phyloP scores from a whole-genome alignment of 148 eudicot species.

The Rhododendron molle region DNA sequence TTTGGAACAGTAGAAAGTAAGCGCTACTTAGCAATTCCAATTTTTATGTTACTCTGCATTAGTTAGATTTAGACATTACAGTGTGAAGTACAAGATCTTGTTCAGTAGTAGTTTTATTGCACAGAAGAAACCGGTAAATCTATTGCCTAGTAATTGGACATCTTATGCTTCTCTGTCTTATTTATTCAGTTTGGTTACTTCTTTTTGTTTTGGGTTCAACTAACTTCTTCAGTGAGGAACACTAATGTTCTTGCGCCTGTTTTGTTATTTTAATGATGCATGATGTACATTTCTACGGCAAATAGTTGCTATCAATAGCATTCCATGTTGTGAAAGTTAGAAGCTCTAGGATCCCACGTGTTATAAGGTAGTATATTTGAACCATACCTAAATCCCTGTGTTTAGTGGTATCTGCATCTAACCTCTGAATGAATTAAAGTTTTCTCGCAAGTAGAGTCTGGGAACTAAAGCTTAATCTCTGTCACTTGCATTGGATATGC shows the following conservation, averaged over 20 bases:
- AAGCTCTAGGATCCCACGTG: not conserved
- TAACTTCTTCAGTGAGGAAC: not conserved
- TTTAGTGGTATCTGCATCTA: not conserved
- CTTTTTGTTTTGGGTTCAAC: not conserved
- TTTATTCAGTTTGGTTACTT: not conserved
- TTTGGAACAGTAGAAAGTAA: conserved; percentile 97
- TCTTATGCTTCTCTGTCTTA: not conserved
- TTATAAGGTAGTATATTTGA: not conserved
- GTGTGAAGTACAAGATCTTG: not conserved
- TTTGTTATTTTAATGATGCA: not conserved
- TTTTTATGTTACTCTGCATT: not conserved
- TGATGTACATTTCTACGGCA: not conserved
- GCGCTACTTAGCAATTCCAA: conserved; percentile 19
- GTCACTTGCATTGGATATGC: not conserved
- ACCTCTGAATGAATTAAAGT: not conserved
- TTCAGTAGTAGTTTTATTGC: not conserved
- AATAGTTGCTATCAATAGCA: not conserved
- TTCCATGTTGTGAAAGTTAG: not conserved
- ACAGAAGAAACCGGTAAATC: not conserved
- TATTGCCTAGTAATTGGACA: not conserved
- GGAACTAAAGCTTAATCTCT: not conserved
- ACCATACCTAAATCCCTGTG: not conserved
- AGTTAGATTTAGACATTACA: not conserved
- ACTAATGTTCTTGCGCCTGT: not conserved
- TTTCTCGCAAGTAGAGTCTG: not conserved